Evolutionary conservation across 805 yeast genomes (phyloP).

Genomic region (Cyberlindnera bimundalis): DNA sequence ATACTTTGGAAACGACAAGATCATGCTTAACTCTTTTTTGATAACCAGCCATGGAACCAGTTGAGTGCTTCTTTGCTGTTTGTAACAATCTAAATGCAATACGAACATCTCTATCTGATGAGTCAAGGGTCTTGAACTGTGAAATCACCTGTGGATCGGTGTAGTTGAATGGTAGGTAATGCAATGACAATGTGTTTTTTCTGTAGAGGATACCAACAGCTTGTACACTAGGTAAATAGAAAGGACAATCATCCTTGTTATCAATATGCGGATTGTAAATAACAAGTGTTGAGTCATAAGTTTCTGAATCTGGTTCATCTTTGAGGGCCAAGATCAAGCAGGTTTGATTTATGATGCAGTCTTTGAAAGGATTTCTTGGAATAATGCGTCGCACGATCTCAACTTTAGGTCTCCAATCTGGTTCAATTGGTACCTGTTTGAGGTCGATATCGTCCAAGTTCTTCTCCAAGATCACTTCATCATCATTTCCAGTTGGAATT

Average conservation of each 20-base stretch:
- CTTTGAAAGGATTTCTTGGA: constrained; percentile 91
- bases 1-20: constrained; percentile 72
- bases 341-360: constrained; percentile 78
- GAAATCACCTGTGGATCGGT: constrained; percentile 27
- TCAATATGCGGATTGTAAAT: constrained; percentile 77
- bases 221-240: constrained; percentile 81
- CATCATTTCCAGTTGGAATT: constrained; percentile 25
- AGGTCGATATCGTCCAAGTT: constrained; percentile 42
- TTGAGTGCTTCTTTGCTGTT: constrained; percentile 80
- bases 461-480: constrained; percentile 27
- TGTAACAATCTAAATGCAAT: constrained; percentile 77
- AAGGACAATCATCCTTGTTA: constrained; percentile 63
- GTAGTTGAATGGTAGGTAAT: constrained; percentile 61
- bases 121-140: constrained; percentile 33
- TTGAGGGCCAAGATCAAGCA: constrained; percentile 50
- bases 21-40: constrained; percentile 88
- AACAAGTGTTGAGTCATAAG: constrained; percentile 46
- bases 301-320: constrained; percentile 19
- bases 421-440: constrained; percentile 29
- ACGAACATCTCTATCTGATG: constrained; percentile 64
- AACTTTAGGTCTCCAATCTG: constrained; percentile 33
- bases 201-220: constrained; percentile 68
- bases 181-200: constrained; percentile 54
- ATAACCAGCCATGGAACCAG: constrained; percentile 81
- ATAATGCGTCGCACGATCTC: constrained; percentile 77